Evolutionary conservation across 192 early-diverging fungal genomes (phyloP).

Genomic region (Allomyces arbusculus): DNA sequence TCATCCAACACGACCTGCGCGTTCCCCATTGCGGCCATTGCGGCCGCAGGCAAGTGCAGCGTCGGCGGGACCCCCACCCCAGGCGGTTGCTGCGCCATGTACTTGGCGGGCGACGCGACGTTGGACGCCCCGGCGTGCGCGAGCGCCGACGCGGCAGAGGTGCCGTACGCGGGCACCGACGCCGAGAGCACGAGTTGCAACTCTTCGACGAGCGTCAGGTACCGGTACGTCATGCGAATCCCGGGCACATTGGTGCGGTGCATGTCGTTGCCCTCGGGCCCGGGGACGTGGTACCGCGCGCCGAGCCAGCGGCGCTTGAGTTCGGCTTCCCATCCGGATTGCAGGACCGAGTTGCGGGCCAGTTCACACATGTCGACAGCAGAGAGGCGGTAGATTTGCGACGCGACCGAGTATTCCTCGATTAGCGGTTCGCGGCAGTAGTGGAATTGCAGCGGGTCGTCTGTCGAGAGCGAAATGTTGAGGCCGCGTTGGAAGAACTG

Average conservation of each 20-base stretch:
- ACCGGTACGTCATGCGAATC: conserved; percentile 60
- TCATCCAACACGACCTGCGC: too few species aligned
- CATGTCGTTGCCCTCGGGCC: conserved; percentile 62
- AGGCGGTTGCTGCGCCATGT: neutral
- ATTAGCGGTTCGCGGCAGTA: conserved; percentile 90
- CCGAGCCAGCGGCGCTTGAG: conserved; percentile 86
- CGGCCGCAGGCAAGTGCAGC: too few species aligned
- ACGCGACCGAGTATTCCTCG: conserved; percentile 87
- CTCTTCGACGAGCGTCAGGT: conserved; percentile 74
- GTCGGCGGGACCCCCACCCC: neutral
- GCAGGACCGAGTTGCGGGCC: conserved; percentile 69
- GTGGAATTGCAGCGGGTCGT: conserved; percentile 92
- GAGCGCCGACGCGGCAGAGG: too few species aligned
- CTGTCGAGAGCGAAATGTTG: conserved; percentile 76
- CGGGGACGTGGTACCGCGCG: conserved; percentile 47
- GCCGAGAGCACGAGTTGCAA: conserved; percentile 5
- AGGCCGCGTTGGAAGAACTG: conserved; percentile 81
- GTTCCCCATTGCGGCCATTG: too few species aligned
- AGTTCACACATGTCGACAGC: conserved; percentile 86
- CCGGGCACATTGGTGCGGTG: conserved; percentile 83
- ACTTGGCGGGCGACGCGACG: neutral
- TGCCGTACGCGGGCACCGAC: neutral
- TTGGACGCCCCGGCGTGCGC: too few species aligned
- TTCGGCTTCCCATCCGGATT: conserved; percentile 74
- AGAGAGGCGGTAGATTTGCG: conserved; percentile 89